Evolutionary conservation across 2,329 filamentous ascomycete species (phyloP).

Genomic region (Colletotrichum somersetense): DNA sequence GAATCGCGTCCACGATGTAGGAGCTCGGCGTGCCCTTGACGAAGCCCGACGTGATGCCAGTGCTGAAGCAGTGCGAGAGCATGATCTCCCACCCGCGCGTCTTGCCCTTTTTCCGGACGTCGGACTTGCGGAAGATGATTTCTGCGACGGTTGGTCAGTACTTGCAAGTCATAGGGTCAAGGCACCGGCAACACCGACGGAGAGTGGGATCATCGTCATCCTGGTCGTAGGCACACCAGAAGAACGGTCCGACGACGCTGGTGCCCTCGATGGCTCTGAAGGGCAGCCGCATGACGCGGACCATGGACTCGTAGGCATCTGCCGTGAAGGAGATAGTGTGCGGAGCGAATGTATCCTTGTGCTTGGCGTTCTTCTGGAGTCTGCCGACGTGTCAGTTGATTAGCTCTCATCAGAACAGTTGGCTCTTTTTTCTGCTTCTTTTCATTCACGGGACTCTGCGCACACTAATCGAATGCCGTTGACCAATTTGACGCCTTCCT

Average conservation of each 20-base stretch:
- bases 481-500: conserved; percentile 58
- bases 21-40: conserved; percentile 72
- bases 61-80: conserved; percentile 68
- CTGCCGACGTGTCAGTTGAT: conserved; percentile 51
- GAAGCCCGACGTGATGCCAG: conserved; percentile 69
- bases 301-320: conserved; percentile 67
- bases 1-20: conserved; percentile 63
- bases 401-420: conserved; percentile 15
- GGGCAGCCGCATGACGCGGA: conserved; percentile 65
- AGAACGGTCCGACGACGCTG: conserved; percentile 72
- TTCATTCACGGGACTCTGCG: conserved; percentile 46
- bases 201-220: conserved; percentile 69
- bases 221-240: conserved; percentile 70
- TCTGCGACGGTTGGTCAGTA: conserved; percentile 53
- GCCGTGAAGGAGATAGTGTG: conserved; percentile 66
- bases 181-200: conserved; percentile 56
- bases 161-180: neutral
- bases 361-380: conserved; percentile 67
- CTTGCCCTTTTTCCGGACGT: conserved; percentile 73
- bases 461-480: conserved; percentile 69
- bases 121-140: conserved; percentile 74
- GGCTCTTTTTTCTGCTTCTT: neutral
- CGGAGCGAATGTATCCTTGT: conserved; percentile 70
- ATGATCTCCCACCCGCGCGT: conserved; percentile 75
- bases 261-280: conserved; percentile 70